Evolutionary conservation across 768 basidiomycete species (phyloP).

Genomic region (Boletus sensibilis): DNA sequence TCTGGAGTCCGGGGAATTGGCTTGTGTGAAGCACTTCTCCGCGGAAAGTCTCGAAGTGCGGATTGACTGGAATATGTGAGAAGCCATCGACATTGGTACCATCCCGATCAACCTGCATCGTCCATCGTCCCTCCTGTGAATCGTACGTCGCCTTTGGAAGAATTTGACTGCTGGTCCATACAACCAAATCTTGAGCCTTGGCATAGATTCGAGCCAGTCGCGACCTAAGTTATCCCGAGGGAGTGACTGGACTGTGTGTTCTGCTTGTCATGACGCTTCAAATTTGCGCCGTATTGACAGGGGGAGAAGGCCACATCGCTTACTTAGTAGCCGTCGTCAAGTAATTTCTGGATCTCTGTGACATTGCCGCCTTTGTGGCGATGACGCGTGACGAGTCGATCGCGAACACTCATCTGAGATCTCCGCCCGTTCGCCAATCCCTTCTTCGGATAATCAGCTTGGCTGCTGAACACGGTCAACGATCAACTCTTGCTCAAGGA

Average conservation of each 20-base stretch:
- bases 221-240: slow-evolving; percentile 4
- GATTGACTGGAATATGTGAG: not conserved
- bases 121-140: slow-evolving; percentile 1
- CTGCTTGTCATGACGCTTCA: not conserved
- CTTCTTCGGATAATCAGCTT: not conserved
- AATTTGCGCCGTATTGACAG: not conserved
- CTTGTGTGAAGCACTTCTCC: slow-evolving; percentile 8
- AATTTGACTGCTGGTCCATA: slow-evolving; percentile 7
- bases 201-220: slow-evolving; percentile 7
- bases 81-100: not conserved
- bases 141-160: slow-evolving; percentile 2
- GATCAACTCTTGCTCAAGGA: not conserved
- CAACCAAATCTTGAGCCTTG: slow-evolving; percentile 4
- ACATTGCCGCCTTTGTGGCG: slow-evolving; percentile 1
- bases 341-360: not conserved
- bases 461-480: not conserved
- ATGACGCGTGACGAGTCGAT: not conserved
- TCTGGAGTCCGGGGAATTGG: slow-evolving; percentile 17
- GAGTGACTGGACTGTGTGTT: not conserved
- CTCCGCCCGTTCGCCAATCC: slow-evolving; percentile 1
- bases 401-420: not conserved
- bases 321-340: not conserved
- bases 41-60: not conserved
- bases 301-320: too few species aligned
- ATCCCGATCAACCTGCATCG: not conserved